Evolutionary conservation across 768 basidiomycete species (phyloP).

Genomic region (Suillus ampliporus): DNA sequence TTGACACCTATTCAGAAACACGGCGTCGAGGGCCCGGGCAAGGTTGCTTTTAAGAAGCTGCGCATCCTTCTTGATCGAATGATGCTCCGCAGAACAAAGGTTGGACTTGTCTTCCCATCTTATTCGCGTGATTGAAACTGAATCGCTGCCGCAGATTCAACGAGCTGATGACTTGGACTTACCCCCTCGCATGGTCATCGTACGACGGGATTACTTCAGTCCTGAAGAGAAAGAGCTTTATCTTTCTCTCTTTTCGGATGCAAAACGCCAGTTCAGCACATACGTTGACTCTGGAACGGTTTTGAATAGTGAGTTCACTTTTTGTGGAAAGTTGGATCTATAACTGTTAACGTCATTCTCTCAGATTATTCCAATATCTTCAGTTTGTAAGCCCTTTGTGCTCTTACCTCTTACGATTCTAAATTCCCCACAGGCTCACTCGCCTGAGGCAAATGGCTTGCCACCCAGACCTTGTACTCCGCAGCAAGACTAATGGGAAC

Average conservation of each 20-base stretch:
- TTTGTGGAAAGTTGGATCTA: background rate
- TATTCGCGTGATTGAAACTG: constrained; percentile 1
- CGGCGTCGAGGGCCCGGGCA: constrained; percentile 82
- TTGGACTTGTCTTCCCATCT: constrained; percentile 26
- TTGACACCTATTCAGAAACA: constrained; percentile 94
- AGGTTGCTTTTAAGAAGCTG: constrained; percentile 88
- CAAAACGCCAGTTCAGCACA: constrained; percentile 89
- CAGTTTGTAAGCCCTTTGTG: constrained; percentile 58
- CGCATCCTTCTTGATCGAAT: constrained; percentile 87
- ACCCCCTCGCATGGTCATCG: constrained; percentile 89
- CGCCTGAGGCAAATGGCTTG: constrained; percentile 97
- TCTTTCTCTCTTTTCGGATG: constrained; percentile 88
- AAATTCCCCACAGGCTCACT: constrained; percentile 66
- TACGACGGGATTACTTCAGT: constrained; percentile 91
- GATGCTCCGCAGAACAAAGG: constrained; percentile 95
- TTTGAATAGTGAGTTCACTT: constrained; percentile 75
- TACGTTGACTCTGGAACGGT: constrained; percentile 91
- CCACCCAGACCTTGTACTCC: constrained; percentile 91
- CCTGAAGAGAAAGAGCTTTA: constrained; percentile 97
- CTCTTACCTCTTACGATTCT: background rate
- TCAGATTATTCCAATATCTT: constrained; percentile 91
- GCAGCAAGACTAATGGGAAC: constrained; percentile 78
- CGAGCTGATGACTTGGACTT: constrained; percentile 95
- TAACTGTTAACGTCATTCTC: constrained; percentile 12
- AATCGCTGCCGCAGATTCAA: constrained; percentile 64